Percentiles rank a stretch among this genome's conserved stretches.
These are phyloP conservation scores for Capsicum chinense DNA, from an alignment of 257 asterid genomes.

Conservation along the genomic window DNA sequence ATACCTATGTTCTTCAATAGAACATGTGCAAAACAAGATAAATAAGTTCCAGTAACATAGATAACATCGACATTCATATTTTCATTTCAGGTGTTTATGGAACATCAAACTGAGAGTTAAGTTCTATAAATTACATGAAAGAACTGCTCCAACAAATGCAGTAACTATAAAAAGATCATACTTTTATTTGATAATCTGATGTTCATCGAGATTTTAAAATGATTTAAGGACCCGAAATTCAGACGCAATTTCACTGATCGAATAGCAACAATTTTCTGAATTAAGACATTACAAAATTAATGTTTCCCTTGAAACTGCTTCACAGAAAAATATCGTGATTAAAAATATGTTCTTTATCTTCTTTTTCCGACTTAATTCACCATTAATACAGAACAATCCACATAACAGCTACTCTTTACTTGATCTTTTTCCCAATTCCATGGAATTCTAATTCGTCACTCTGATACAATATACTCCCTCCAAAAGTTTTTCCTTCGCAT, in stretches of 20 bases:
- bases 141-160: conserved; percentile 7
- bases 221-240: background rate
- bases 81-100: background rate
- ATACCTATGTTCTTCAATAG: conserved; percentile 8
- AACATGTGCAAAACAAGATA: background rate
- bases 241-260: background rate
- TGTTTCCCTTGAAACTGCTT: background rate
- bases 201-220: background rate
- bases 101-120: background rate
- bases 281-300: background rate
- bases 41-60: background rate
- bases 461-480: background rate
- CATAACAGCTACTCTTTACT: background rate
- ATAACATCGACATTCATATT: background rate
- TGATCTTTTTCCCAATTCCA: background rate
- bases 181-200: background rate
- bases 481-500: background rate
- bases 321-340: background rate
- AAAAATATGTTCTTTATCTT: background rate
- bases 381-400: background rate
- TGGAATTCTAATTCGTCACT: background rate
- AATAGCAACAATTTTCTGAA: background rate
- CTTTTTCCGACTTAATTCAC: background rate
- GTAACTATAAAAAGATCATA: background rate
- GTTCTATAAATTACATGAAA: conserved; percentile 15